Percentiles rank a stretch among this genome's conserved stretches.
These are phyloP conservation scores for Saccharomycopsis amapae DNA, from an alignment of 805 yeast genomes.

Conservation along the genomic window DNA sequence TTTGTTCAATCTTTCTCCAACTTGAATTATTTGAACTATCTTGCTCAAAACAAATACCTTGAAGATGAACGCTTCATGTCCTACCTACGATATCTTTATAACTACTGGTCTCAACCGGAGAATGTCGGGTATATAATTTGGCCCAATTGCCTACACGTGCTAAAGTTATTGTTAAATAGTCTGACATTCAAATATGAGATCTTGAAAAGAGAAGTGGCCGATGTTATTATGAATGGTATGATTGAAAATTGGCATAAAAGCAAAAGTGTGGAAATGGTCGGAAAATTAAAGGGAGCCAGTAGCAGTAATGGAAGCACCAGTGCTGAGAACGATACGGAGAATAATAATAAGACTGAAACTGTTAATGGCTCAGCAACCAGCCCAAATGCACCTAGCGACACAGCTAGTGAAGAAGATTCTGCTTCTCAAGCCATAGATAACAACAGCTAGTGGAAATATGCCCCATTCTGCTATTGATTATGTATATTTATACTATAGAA, in stretches of 20 bases:
- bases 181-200: constrained; percentile 17
- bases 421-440: no score
- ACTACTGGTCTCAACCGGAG: constrained; percentile 66
- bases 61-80: constrained; percentile 55
- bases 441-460: no score
- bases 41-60: constrained; percentile 67
- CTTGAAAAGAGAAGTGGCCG: constrained; percentile 18
- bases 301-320: background rate
- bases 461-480: no score
- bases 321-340: background rate
- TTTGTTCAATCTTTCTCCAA: constrained; percentile 76
- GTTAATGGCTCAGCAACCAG: constrained; percentile 1
- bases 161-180: constrained; percentile 35
- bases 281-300: no score
- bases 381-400: no score
- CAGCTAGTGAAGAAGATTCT: no score
- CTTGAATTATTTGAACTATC: constrained; percentile 62
- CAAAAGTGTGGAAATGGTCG: constrained; percentile 13
- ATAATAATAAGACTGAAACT: background rate
- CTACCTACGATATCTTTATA: constrained; percentile 55
- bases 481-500: no score
- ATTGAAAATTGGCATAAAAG: constrained; percentile 19
- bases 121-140: constrained; percentile 58
- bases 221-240: constrained; percentile 16
- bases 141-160: constrained; percentile 69